phyloP scores from a whole-genome alignment of 2,329 filamentous ascomycete species.

The Ambrosiella cleistominuta region DNA sequence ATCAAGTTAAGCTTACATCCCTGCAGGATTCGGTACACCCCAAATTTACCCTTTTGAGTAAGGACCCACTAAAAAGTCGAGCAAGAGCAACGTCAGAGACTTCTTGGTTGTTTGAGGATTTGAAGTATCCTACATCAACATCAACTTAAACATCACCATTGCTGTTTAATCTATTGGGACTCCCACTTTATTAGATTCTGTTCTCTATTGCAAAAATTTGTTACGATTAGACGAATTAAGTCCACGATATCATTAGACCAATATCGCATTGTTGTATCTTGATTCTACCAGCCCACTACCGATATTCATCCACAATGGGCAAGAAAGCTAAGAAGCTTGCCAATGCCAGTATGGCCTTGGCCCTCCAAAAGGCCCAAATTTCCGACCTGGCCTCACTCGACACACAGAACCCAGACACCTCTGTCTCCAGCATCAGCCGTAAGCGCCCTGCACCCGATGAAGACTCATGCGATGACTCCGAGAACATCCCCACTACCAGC shows the following conservation, averaged over 20 bases:
- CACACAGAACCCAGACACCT: not conserved
- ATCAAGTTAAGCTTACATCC: not conserved
- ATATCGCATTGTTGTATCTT: not conserved
- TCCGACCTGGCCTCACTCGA: not conserved
- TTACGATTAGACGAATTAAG: not conserved
- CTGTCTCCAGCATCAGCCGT: slow-evolving; percentile 19
- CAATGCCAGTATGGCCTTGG: slow-evolving; percentile 12
- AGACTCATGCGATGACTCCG: slow-evolving; percentile 19
- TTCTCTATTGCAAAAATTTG: too few relatives aligned
- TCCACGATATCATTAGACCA: not conserved
- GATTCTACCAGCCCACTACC: not conserved
- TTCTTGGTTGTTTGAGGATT: not conserved
- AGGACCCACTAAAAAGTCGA: slow-evolving; percentile 10
- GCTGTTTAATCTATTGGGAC: not conserved
- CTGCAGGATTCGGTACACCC: not conserved
- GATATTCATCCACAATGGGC: slow-evolving; percentile 12
- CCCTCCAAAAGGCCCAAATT: slow-evolving; percentile 12
- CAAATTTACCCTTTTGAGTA: not conserved
- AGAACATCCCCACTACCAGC: slow-evolving; percentile 22
- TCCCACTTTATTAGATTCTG: too few relatives aligned
- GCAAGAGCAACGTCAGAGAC: slow-evolving; percentile 3
- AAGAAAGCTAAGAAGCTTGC: slow-evolving; percentile 16
- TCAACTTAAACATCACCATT: not conserved
- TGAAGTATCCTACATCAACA: not conserved
- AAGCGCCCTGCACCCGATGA: slow-evolving; percentile 35